Percentiles rank a stretch among this genome's conserved stretches.
These are phyloP conservation scores for Aspergillus oerlinghausenensis DNA, from an alignment of 2,329 filamentous ascomycete genomes.

Conservation along the genomic window DNA sequence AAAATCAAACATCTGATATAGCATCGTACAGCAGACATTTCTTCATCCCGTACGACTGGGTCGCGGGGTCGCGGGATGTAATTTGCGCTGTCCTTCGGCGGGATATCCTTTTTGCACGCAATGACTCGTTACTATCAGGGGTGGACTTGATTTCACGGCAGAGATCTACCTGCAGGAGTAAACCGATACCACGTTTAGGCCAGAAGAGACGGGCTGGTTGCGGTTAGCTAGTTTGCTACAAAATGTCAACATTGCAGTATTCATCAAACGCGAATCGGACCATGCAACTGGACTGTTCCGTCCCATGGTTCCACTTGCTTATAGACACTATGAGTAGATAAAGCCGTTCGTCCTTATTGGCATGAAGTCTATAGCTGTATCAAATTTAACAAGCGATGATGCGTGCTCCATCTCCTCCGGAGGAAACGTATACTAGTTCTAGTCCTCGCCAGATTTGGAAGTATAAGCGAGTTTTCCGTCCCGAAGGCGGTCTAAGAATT, in stretches of 20 bases:
- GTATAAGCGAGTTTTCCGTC: neutral
- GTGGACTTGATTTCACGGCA: too few relatives aligned
- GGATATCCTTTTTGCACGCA: neutral
- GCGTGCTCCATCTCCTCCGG: neutral
- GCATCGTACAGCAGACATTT: too few relatives aligned
- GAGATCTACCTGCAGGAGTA: too few relatives aligned
- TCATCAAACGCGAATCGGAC: neutral
- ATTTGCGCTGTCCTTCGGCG: neutral
- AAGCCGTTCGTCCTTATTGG: neutral
- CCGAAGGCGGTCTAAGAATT: slow-evolving; percentile 14
- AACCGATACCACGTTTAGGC: too few relatives aligned
- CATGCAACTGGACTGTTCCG: neutral
- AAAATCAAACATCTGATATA: too few relatives aligned
- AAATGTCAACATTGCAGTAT: neutral
- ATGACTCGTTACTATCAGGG: neutral
- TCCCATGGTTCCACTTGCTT: neutral
- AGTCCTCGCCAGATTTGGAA: neutral
- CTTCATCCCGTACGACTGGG: too few relatives aligned
- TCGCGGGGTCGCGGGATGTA: neutral
- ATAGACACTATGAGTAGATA: too few relatives aligned
- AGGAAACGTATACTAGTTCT: neutral
- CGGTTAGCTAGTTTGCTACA: neutral
- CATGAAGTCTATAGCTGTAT: neutral
- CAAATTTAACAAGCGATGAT: neutral
- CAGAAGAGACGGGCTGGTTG: neutral